A percentile compares a stretch with the other conserved stretches of the same genome.
Evolutionary conservation across 225 moss, liverwort and hornwort genomes (phyloP).

Genomic region (Lunularia cruciata): DNA sequence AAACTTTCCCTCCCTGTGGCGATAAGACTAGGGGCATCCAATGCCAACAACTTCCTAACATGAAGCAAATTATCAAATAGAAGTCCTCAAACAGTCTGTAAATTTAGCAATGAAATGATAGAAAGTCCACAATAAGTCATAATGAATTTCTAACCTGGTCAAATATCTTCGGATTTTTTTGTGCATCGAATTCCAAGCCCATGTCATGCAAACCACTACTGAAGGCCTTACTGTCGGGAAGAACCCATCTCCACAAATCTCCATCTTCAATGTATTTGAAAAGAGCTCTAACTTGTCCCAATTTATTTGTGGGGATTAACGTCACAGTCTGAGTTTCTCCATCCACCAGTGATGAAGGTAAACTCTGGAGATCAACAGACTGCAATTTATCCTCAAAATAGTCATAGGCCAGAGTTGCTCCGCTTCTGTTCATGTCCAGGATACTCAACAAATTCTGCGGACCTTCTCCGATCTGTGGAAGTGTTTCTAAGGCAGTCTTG

Average conservation of each 20-base stretch:
- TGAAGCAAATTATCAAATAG: background rate
- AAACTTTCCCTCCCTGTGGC: conserved; percentile 60
- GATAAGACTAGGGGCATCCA: conserved; percentile 58
- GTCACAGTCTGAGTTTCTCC: conserved; percentile 5
- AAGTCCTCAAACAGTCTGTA: no score
- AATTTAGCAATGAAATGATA: no score
- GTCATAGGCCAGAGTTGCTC: conserved; percentile 75
- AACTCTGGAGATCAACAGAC: background rate
- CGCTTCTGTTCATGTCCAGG: conserved; percentile 74
- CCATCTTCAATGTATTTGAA: conserved; percentile 85
- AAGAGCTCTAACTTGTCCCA: conserved; percentile 46
- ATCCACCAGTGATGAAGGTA: conserved; percentile 10
- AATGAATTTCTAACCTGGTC: conserved; percentile 48
- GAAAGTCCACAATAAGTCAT: background rate
- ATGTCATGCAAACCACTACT: conserved; percentile 73
- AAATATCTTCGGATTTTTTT: conserved; percentile 59
- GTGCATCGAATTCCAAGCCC: conserved; percentile 59
- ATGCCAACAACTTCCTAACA: conserved; percentile 52
- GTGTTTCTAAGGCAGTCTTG: conserved; percentile 77
- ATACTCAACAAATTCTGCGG: conserved; percentile 60
- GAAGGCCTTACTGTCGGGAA: conserved; percentile 76
- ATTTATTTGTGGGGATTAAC: conserved; percentile 21
- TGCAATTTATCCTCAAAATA: conserved; percentile 54
- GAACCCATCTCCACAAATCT: conserved; percentile 79
- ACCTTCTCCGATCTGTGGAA: conserved; percentile 58